Base-by-base conservation (phyloP, 2,329 filamentous ascomycete genomes). In the Coleophoma eucalyptorum region DNA sequence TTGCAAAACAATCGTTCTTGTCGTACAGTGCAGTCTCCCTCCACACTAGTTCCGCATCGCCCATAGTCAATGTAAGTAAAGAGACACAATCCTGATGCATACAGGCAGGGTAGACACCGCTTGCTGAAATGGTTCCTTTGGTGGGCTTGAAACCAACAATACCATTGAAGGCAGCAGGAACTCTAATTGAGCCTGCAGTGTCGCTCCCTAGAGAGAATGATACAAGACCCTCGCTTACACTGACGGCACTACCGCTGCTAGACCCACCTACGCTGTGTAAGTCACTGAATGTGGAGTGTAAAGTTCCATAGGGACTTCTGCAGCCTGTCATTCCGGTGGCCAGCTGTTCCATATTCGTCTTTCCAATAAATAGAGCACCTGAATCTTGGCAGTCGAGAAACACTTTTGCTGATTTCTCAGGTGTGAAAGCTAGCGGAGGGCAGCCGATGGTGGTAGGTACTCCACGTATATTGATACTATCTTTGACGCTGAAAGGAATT, bases 341-440 rank as follows among this genome's bases (percentile, higher is more conserved):
- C 12, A 81, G 67, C 55, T 81, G 78, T 52, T 81, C 78, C 46
- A 81, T 68, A 52, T 74, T 75, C 16, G 69, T 73, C 61, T 84
- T 84, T 31, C 81, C 81, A 43, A 84, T 69, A 54, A 80, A 76
- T 4, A 84, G 62, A 2, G 71, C 81, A 13, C 81, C 81, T 11
- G 75, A 73, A 10, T 70, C 66, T 5, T 80, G 68, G 11, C 79
- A 64, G 42, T 65, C 69, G 19, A 73, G 65, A 33, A 77, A 74
- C 0, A 77, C 73, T 3, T 67, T 66, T 2, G 78, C 73, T 15
- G 70, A 76, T 11, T 62, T 57, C 6, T 64, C 63, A 1, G 80
- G 72, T 2, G 67, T 69, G 57, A 76, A 77, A 4, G 73, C 65
- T 15, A 78, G 72, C 32, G 69, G 61, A 57, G 67, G 67, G 62